phyloP scores from a whole-genome alignment of 2,329 filamentous ascomycete species.

The Sphaceloma murrayae region DNA sequence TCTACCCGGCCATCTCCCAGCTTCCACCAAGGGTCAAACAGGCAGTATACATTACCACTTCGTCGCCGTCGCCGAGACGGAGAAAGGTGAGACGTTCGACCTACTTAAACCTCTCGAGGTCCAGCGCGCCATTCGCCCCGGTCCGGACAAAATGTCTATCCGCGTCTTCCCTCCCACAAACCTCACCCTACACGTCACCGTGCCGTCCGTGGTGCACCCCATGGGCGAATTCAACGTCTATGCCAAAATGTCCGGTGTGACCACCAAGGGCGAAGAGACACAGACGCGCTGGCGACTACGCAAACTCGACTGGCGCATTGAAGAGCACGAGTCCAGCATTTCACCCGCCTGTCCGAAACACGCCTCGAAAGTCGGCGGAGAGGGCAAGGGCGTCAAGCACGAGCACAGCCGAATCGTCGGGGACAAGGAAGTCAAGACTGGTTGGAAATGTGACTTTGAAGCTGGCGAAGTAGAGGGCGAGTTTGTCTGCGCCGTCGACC shows the following conservation, averaged over 20 bases:
- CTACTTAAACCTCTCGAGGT: conserved; percentile 62
- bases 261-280: conserved; percentile 56
- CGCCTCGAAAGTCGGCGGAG: conserved; percentile 52
- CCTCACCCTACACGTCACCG: conserved; percentile 73
- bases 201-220: conserved; percentile 75
- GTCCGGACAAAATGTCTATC: conserved; percentile 76
- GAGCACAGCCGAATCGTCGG: conserved; percentile 69
- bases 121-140: conserved; percentile 68
- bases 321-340: conserved; percentile 72
- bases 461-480: conserved; percentile 67
- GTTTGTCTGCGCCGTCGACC: conserved; percentile 57
- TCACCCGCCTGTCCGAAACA: conserved; percentile 75
- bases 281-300: conserved; percentile 82
- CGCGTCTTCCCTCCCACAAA: conserved; percentile 95
- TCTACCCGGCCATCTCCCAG: conserved; percentile 75
- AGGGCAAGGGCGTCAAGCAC: conserved; percentile 62
- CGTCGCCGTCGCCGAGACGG: conserved; percentile 53
- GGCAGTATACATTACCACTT: conserved; percentile 71
- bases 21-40: conserved; percentile 65
- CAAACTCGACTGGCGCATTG: conserved; percentile 86
- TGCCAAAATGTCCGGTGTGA: conserved; percentile 77
- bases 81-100: conserved; percentile 52
- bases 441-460: conserved; percentile 78
- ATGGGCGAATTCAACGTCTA: conserved; percentile 70
- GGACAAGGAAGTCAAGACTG: conserved; percentile 68